Base-by-base conservation (phyloP, 495 filamentous ascomycete species). In the Penicillium paxilli region DNA sequence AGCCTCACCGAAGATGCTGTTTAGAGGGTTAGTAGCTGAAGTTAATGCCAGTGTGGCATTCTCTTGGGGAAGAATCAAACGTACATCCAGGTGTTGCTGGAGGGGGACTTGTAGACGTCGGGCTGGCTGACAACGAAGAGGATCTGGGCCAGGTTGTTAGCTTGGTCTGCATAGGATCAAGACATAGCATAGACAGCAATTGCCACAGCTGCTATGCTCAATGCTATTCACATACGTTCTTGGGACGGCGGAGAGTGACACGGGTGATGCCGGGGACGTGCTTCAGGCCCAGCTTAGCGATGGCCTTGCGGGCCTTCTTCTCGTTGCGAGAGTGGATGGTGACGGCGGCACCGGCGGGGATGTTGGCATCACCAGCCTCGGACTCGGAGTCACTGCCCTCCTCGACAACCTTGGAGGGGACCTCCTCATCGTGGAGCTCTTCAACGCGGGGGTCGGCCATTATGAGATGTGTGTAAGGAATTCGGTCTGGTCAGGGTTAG, bases 111-210 rank as follows among this genome's bases (percentile, higher is more conserved):
- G 85, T 96, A 99, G 69, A 99, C 95, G 70, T 99, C 95, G 57
- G 95, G 95, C 72, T 96, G 85, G 86, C 95, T 98, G 79, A 99
- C 95, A 58, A 99, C 95, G 78, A 99, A 98, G 62, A 99, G 87
- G 66, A 99, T 93, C 93, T 98, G 58, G 58, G 54, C 23, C 16
- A 33, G 7, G 16, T 24, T 44, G 30, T 32, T 32, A 32, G 30
- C 30, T n/a, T n/a, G n/a, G n/a, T n/a, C n/a, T n/a, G n/a, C n/a
- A n/a, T n/a, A n/a, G n/a, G n/a, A n/a, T n/a, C n/a, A n/a, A n/a
- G n/a, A n/a, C n/a, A n/a, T n/a, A n/a, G n/a, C n/a, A n/a, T n/a
- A n/a, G n/a, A n/a, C n/a, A n/a, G n/a, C n/a, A n/a, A n/a, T n/a
- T n/a, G n/a, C 30, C n/a, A 14, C 30, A 32, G 30, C 30, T 32